Conservation (phyloP, 257 asterid genomes). For the Solanum paucissectum region DNA sequence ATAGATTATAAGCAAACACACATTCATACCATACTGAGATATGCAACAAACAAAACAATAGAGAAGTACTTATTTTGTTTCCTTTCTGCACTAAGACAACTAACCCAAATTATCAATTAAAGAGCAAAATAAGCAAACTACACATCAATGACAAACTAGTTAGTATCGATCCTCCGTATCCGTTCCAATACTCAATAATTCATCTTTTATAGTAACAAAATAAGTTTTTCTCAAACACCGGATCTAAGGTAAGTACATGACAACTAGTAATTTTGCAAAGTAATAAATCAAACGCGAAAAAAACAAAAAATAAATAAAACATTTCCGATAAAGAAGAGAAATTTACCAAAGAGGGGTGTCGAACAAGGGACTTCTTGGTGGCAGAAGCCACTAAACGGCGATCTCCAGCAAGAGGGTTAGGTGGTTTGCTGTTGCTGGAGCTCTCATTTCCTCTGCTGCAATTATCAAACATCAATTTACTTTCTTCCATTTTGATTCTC, state of each 20-base stretch:
- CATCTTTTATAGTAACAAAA: not conserved
- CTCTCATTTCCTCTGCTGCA: conserved; percentile 26
- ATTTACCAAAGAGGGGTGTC: conserved; percentile 65
- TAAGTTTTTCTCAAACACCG: not conserved
- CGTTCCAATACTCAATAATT: not conserved
- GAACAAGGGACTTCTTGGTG: conserved; percentile 38
- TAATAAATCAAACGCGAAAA: not conserved
- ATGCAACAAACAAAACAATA: not conserved
- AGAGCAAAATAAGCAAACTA: not conserved
- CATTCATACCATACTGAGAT: not conserved
- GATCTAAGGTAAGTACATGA: not conserved
- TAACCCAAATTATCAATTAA: not conserved
- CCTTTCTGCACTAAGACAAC: not conserved
- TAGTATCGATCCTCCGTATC: not conserved
- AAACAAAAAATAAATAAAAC: not conserved
- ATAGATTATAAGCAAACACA: not conserved
- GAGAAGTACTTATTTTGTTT: not conserved
- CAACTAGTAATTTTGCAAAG: not conserved
- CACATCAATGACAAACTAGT: not conserved
- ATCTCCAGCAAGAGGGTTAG: conserved; percentile 37
- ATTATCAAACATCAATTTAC: conserved; percentile 34
- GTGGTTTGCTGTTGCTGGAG: conserved; percentile 67
- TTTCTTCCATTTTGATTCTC: conserved; percentile 68
- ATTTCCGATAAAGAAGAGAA: not conserved
- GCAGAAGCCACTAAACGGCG: conserved; percentile 23